Percentiles rank a stretch among this genome's conserved stretches.
Evolutionary conservation across 192 early-diverging fungal genomes (phyloP).

Genomic region (Coemansia sp.): DNA sequence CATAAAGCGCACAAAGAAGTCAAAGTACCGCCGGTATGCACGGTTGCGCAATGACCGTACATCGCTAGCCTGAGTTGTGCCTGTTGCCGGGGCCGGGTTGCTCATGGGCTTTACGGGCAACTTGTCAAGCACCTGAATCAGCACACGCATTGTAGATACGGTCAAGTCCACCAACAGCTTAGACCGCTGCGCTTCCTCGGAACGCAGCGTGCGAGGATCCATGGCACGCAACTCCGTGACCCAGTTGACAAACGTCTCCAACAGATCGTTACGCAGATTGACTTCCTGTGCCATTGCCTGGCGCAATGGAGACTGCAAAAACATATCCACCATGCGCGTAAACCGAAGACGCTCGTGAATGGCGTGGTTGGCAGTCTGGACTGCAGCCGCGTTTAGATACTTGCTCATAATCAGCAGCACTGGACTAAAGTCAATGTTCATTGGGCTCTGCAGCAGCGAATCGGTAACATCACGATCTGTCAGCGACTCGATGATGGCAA

Average conservation of each 20-base stretch:
- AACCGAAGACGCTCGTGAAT: constrained; percentile 48
- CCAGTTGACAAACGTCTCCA: constrained; percentile 55
- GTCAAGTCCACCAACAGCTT: constrained; percentile 50
- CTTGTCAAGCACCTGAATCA: constrained; percentile 51
- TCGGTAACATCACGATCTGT: constrained; percentile 47
- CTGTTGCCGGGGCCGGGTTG: constrained; percentile 6
- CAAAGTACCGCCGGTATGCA: constrained; percentile 53
- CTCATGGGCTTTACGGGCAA: constrained; percentile 51
- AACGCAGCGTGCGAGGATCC: constrained; percentile 49
- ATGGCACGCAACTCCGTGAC: constrained; percentile 52
- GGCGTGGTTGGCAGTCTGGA: constrained; percentile 37
- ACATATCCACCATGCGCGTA: constrained; percentile 46
- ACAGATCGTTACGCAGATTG: constrained; percentile 51
- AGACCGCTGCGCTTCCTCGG: constrained; percentile 35
- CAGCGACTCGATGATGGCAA: constrained; percentile 49
- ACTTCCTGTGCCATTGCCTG: constrained; percentile 50
- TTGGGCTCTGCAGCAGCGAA: constrained; percentile 36
- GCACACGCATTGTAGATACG: constrained; percentile 40
- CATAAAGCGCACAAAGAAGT: constrained; percentile 57
- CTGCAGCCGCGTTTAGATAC: constrained; percentile 43
- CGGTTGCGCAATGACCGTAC: constrained; percentile 47
- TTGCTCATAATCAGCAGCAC: constrained; percentile 48
- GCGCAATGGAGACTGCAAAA: constrained; percentile 50
- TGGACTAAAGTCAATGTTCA: constrained; percentile 51
- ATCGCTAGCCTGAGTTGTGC: constrained; percentile 30